These are phyloP conservation scores for Fusarium sp. DNA, from an alignment of 2,329 filamentous ascomycete genomes.

Conservation along the genomic window DNA sequence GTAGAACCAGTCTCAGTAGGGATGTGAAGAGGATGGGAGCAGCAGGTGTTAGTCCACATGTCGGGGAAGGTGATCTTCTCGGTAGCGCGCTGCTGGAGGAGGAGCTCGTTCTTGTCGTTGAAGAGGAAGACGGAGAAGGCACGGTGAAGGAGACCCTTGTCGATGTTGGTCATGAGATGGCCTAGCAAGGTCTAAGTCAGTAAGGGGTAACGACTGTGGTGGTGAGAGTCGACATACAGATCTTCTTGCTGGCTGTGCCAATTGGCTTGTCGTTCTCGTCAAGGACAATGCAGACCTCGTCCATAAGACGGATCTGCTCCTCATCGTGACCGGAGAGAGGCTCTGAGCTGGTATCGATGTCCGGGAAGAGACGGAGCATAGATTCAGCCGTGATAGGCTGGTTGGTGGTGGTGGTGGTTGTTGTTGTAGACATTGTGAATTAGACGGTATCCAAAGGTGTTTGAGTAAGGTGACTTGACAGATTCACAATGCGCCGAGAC, in stretches of 20 bases:
- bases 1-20: conserved; percentile 89
- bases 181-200: conserved; percentile 61
- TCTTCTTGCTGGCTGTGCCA: conserved; percentile 97
- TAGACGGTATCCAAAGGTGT: background rate
- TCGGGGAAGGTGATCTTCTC: conserved; percentile 99
- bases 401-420: conserved; percentile 58
- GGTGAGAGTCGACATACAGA: conserved; percentile 71
- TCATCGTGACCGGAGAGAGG: conserved; percentile 93
- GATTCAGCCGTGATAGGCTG: conserved; percentile 84
- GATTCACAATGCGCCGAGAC: conserved; percentile 2
- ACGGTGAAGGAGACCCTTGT: conserved; percentile 93
- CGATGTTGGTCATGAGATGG: conserved; percentile 98
- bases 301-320: conserved; percentile 98
- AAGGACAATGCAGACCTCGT: conserved; percentile 97
- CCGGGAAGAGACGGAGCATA: conserved; percentile 88
- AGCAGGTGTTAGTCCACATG: conserved; percentile 99
- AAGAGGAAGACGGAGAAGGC: conserved; percentile 99
- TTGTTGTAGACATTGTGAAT: conserved; percentile 49
- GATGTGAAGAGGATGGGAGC: conserved; percentile 93
- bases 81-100: conserved; percentile 92
- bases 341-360: conserved; percentile 76
- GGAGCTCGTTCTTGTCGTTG: conserved; percentile 89
- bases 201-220: background rate
- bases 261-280: conserved; percentile 93
- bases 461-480: background rate